Conservation (phyloP, 148 eudicot genomes). For the Diospyros kaki region DNA sequence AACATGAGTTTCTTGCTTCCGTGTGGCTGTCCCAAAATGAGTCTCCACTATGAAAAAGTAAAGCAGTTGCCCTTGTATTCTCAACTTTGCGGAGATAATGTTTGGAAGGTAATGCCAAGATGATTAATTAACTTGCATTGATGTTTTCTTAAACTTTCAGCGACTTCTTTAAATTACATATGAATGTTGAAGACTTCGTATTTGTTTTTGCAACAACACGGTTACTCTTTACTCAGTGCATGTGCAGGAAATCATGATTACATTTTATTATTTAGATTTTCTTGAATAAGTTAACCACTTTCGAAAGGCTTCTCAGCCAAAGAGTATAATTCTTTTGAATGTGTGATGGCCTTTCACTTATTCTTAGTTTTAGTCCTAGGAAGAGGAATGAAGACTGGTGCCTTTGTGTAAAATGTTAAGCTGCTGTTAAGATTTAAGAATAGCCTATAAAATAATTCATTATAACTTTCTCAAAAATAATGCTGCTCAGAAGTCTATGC, state of each 20-base stretch:
- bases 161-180: too few species aligned
- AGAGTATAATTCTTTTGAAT: background rate
- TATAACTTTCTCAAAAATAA: background rate
- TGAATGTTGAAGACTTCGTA: too few species aligned
- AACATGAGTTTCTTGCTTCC: background rate
- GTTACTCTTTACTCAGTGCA: too few species aligned
- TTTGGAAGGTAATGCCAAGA: background rate
- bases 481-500: slow-evolving; percentile 1
- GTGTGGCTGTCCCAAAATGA: background rate
- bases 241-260: too few species aligned
- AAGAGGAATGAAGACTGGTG: background rate
- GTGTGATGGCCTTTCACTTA: background rate
- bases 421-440: background rate
- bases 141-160: too few species aligned
- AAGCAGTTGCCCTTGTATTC: background rate
- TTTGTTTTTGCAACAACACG: too few species aligned
- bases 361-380: background rate
- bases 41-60: background rate
- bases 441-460: background rate
- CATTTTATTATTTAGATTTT: background rate
- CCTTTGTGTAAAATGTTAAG: background rate
- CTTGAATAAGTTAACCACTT: background rate
- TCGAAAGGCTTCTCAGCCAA: background rate
- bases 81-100: background rate
- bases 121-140: background rate